These are phyloP conservation scores for Pleurozium schreberi DNA, from an alignment of 225 moss, liverwort and hornwort genomes.

Conservation along the genomic window DNA sequence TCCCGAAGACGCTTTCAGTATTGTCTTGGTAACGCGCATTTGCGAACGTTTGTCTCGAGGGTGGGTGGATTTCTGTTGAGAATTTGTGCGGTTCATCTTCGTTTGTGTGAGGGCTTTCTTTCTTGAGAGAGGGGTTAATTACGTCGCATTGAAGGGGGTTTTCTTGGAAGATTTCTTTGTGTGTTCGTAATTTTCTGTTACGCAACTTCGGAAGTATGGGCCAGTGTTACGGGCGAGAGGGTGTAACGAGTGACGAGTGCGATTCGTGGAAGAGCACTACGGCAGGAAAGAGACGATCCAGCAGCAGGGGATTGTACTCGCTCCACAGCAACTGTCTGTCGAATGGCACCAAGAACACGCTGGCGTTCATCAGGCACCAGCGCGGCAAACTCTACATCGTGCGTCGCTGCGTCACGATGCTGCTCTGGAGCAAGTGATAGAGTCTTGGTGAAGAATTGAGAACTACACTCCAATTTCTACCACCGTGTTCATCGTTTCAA, in stretches of 20 bases:
- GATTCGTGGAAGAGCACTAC: constrained; percentile 10
- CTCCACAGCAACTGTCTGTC: constrained; percentile 35
- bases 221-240: constrained; percentile 26
- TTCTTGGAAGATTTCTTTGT: not conserved
- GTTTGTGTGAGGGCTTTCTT: not conserved
- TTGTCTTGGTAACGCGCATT: not conserved
- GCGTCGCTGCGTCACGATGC: constrained; percentile 62
- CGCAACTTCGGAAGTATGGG: constrained; percentile 3
- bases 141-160: not conserved
- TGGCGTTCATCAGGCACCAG: constrained; percentile 46
- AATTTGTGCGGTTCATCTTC: not conserved
- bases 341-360: constrained; percentile 30
- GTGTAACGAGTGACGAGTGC: constrained; percentile 12
- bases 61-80: not conserved
- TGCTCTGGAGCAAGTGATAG: constrained; percentile 36
- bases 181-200: not conserved
- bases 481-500: not conserved
- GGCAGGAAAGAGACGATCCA: constrained; percentile 2
- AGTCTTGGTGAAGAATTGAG: not conserved
- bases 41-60: not conserved
- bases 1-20: not conserved
- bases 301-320: constrained; percentile 16
- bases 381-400: constrained; percentile 71
- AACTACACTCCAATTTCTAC: not conserved
- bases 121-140: not conserved